Evolutionary conservation across 139 green algal genomes (phyloP), one percentile per base, ranked within the genome.

Genomic region (Chlorokybus atmophyticus): DNA sequence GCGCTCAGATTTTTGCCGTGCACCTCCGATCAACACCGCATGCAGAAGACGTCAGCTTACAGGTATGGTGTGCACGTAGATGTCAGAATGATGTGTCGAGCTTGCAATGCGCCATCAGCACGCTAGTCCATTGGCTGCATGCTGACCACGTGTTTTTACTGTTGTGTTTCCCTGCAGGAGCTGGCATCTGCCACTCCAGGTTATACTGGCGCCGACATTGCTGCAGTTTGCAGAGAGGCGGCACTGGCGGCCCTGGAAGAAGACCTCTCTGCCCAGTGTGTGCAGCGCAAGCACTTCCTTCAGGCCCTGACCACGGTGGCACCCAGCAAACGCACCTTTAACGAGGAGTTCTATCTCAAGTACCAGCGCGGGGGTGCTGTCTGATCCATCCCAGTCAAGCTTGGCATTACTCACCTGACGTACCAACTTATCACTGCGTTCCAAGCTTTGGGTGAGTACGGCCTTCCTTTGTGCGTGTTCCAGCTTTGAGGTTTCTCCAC

Each of bases 161-260:
- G n/a, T n/a, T n/a, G n/a, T n/a, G n/a, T n/a, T n/a, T 23, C 23
- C 23, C 7, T 32, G n/a, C 8, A 27, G 7, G 23, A 67, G 17
- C 57, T 71, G 56, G 63, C 57, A 21, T 23, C 8, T 2, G 1
- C 14, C 1, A 67, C 58, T 6, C 56, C 60, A 30, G 51, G 57
- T 4, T 82, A 66, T 47, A 72, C 60, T 10, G 75, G 66, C 28
- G 71, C 75, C 8, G 65, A 76, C 3, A 52, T 79, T 8, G 40
- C 54, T 4, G 55, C 50, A 19, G 29, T 77, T 5, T 80, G 71
- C 54, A 61, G 79, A 3, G 87, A 95, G 57, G 87, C 87, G 4
- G 82, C 83, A 2, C 66, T 95, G 59, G 55, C 70, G 14, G 86
- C 87, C 0, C 50, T 95, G 26, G 63, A 71, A 14, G 35, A 44